Base-by-base conservation (phyloP, 768 basidiomycete species). In the Tylopilus subfusipes region DNA sequence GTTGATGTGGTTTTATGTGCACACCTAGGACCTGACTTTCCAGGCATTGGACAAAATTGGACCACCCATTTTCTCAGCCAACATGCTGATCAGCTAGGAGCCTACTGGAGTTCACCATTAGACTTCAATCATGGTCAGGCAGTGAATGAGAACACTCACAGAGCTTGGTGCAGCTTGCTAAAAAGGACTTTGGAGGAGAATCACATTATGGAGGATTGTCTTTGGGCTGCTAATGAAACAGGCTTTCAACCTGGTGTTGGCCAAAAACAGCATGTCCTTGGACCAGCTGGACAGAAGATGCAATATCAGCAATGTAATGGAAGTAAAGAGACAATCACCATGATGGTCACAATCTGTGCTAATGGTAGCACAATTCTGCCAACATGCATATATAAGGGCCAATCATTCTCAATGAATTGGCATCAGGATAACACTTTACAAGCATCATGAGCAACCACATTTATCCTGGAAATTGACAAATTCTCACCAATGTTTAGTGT, bases 291-390 rank as follows among this genome's bases (percentile, higher is more conserved):
- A 22, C 43, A 25, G 7, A 48, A 48, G 14, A 44, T 24, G 0
- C 62, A 71, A 39, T 40, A 71, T 50, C 57, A 63, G 34, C 63
- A 68, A 36, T 1, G 22, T 4, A 50, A 52, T 44, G 63, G 62
- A 14, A 63, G 57, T 42, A 29, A 53, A 0, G 62, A 72, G 44
- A 69, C 63, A 21, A 59, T 66, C 9, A 71, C 67, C 0, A 42
- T 64, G 0, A 56, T 80, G 43, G 66, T 72, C 0, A 75, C 73
- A 3, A 78, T 79, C 21, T 75, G 76, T 59, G 72, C 72, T 0
- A 71, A 76, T 63, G 76, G 79, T 0, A 71, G 72, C 2, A 40
- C 59, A 0, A 52, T 69, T 0, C 63, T 67, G 2, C 80, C 78
- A 5, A 59, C 70, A 16, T 67, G 78, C 0, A 77, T 65, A 11